Conservation (phyloP, 2,329 filamentous ascomycete species). For the Pyricularia pennisetigena region DNA sequence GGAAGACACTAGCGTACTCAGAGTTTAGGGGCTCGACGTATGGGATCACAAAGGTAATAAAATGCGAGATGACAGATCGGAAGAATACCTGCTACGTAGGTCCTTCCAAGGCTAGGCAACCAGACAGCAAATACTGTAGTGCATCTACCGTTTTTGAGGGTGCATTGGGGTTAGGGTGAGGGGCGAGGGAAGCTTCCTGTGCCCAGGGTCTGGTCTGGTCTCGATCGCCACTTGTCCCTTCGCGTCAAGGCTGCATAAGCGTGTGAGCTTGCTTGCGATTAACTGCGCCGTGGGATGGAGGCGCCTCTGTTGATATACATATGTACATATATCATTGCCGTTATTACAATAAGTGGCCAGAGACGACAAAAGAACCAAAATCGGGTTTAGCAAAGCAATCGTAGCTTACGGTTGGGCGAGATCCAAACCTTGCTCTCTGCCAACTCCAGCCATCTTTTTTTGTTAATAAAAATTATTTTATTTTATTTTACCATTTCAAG, state of each 20-base stretch:
- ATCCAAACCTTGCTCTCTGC: neutral
- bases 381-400: neutral
- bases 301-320: neutral
- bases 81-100: neutral
- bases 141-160: neutral
- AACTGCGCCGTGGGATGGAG: neutral
- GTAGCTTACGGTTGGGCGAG: neutral
- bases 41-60: neutral
- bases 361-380: neutral
- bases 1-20: neutral
- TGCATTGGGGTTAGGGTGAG: neutral
- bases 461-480: no score
- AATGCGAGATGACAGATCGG: neutral
- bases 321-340: neutral
- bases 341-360: neutral
- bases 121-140: neutral
- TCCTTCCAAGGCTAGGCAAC: neutral
- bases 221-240: neutral
- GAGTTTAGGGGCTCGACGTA: neutral
- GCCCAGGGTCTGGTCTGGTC: neutral
- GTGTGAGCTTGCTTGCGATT: constrained; percentile 1
- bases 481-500: neutral
- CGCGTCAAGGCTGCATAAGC: constrained; percentile 1
- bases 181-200: neutral
- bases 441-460: neutral